Evolutionary conservation across 75 land plant species (phyloP).

Genomic region (Pinus tabuliformis): DNA sequence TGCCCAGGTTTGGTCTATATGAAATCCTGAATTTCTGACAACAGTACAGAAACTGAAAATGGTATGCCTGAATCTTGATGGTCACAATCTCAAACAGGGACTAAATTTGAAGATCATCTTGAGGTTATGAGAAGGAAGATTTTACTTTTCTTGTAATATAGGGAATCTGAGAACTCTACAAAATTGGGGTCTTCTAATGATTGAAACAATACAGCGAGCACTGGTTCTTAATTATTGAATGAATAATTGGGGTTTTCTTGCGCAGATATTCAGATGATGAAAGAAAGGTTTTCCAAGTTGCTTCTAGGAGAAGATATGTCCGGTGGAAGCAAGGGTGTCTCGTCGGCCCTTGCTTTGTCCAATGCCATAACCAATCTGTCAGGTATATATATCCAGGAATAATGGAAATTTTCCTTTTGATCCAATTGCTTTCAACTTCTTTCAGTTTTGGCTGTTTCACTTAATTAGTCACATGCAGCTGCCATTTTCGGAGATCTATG

Average conservation of each 20-base stretch:
- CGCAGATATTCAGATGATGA: conserved; percentile 66
- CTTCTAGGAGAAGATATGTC: conserved; percentile 75
- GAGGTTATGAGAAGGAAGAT: neutral
- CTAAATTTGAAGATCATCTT: neutral
- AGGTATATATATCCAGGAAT: conserved; percentile 19
- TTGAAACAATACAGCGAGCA: neutral
- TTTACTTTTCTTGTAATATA: neutral
- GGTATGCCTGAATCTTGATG: no score
- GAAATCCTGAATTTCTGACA: no score
- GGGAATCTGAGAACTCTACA: neutral
- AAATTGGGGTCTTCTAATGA: neutral
- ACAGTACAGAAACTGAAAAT: no score
- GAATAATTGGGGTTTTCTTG: neutral
- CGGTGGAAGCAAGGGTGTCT: conserved; percentile 71
- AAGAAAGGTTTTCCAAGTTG: conserved; percentile 64
- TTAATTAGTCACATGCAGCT: conserved; percentile 29
- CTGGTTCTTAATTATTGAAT: neutral
- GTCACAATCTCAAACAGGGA: neutral
- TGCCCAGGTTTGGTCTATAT: no score
- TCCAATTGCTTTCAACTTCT: neutral
- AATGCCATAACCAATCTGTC: conserved; percentile 74
- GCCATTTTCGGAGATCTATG: conserved; percentile 68
- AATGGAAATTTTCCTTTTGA: neutral
- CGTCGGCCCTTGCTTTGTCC: conserved; percentile 65
- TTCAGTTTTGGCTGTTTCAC: neutral